Evolutionary conservation across 2,329 filamentous ascomycete genomes (phyloP).

Genomic region (Alternaria solani): DNA sequence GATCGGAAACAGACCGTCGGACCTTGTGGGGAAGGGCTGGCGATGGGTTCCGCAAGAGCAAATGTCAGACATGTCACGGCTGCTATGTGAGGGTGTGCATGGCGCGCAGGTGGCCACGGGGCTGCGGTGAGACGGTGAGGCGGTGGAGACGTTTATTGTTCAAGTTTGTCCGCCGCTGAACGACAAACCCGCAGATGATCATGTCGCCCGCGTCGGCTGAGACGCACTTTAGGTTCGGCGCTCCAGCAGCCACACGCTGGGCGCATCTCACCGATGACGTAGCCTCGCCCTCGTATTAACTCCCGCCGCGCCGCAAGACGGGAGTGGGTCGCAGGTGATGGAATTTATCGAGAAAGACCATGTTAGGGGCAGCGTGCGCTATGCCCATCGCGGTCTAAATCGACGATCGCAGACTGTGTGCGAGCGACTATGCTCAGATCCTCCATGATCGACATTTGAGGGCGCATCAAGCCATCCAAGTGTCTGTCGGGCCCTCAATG

Average conservation of each 20-base stretch:
- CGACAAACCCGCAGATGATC: neutral
- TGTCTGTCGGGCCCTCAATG: conserved; percentile 9
- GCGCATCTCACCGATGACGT: conserved; percentile 2
- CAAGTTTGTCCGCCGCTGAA: neutral
- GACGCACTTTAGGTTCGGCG: neutral
- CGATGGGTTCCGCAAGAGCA: neutral
- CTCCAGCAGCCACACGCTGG: neutral
- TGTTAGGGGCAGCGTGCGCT: conserved; percentile 9
- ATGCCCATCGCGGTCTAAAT: conserved; percentile 18
- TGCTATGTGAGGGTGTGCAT: neutral
- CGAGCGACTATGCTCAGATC: conserved; percentile 9
- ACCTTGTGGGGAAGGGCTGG: neutral
- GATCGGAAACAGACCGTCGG: neutral
- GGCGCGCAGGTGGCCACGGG: neutral
- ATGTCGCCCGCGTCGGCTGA: neutral
- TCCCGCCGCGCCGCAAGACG: neutral
- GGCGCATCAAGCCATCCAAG: conserved; percentile 26
- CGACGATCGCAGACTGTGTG: conserved; percentile 23
- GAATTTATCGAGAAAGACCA: conserved; percentile 16
- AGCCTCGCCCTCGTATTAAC: neutral
- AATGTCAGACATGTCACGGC: neutral
- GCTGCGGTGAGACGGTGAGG: too few species aligned
- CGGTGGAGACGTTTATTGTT: too few species aligned
- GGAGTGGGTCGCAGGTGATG: conserved; percentile 8
- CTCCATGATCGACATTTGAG: conserved; percentile 27